Conservation (phyloP, 257 asterid species). For the Verbena officinalis region DNA sequence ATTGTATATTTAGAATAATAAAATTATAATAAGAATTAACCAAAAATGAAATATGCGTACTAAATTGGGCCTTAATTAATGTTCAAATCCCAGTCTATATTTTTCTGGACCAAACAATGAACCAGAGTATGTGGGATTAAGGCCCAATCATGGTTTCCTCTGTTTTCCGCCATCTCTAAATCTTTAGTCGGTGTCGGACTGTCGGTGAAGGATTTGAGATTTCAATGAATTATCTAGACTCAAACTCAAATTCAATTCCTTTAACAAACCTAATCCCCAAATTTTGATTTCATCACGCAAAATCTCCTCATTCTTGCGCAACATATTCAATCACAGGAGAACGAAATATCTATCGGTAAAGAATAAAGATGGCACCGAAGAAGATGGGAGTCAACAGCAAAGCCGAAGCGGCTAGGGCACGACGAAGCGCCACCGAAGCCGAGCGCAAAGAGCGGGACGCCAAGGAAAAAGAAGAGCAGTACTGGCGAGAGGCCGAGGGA, state of each 20-base stretch:
- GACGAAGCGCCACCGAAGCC: slow-evolving; percentile 65
- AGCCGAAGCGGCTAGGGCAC: slow-evolving; percentile 91
- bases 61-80: too few relatives aligned
- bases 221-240: neutral
- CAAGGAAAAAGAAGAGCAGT: slow-evolving; percentile 78
- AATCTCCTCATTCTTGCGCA: neutral
- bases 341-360: slow-evolving; percentile 27
- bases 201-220: neutral
- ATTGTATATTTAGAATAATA: too few relatives aligned
- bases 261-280: slow-evolving; percentile 15
- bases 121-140: too few relatives aligned
- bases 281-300: neutral
- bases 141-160: too few relatives aligned
- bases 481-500: slow-evolving; percentile 98
- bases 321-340: slow-evolving; percentile 8
- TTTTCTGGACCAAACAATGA: too few relatives aligned
- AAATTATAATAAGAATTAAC: too few relatives aligned
- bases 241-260: slow-evolving; percentile 1
- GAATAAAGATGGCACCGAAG: slow-evolving; percentile 98
- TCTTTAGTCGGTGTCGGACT: neutral
- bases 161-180: too few relatives aligned
- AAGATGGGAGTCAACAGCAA: slow-evolving; percentile 94
- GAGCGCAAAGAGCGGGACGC: slow-evolving; percentile 85
- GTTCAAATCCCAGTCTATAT: too few relatives aligned
- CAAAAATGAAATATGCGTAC: too few relatives aligned